These are phyloP conservation scores for Thymus quinquecostatus DNA, from an alignment of 257 asterid species.

Conservation along the genomic window DNA sequence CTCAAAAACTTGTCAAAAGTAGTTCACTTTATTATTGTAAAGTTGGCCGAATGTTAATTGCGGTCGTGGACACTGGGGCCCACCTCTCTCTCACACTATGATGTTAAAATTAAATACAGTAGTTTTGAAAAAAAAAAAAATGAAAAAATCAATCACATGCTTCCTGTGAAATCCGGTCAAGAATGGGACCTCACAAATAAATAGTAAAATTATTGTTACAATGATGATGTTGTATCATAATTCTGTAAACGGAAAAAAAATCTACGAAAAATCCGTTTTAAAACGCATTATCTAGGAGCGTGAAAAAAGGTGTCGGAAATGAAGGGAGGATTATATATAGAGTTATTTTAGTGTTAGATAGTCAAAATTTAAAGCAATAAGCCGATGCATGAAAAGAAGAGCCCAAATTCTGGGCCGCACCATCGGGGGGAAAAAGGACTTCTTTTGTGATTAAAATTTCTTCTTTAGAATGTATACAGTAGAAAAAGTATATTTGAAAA, in stretches of 20 bases:
- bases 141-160: conserved; percentile 17
- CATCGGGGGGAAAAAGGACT: background rate
- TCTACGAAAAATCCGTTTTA: too few relatives aligned
- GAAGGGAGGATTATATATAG: too few relatives aligned
- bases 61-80: conserved; percentile 36
- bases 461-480: background rate
- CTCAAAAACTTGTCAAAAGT: conserved; percentile 21
- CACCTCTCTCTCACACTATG: background rate
- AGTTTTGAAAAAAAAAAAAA: too few relatives aligned
- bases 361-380: conserved; percentile 33
- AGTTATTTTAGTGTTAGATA: too few relatives aligned
- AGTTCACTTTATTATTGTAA: conserved; percentile 22
- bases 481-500: too few relatives aligned
- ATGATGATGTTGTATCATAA: background rate
- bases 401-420: conserved; percentile 27
- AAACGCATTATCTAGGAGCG: too few relatives aligned
- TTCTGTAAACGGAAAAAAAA: background rate
- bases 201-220: too few relatives aligned
- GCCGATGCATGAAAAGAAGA: conserved; percentile 35
- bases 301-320: too few relatives aligned
- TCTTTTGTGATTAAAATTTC: background rate
- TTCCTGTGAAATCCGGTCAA: background rate
- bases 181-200: background rate
- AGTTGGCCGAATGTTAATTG: conserved; percentile 33
- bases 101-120: conserved; percentile 2